Conservation (phyloP, 306 rosid genomes). For the Bauhinia variegata region DNA sequence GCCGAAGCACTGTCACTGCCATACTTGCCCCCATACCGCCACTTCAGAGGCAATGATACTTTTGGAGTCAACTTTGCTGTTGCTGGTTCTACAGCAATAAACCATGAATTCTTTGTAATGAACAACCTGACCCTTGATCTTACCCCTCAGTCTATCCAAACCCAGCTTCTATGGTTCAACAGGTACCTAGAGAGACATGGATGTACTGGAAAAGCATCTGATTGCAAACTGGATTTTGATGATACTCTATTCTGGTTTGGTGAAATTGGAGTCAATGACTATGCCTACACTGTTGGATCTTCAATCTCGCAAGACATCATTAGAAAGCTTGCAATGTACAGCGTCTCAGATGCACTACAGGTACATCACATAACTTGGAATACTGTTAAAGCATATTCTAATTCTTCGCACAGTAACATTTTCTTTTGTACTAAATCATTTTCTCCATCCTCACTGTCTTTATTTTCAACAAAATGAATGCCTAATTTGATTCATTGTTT, state of each 20-base stretch:
- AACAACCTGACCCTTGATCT: constrained; percentile 69
- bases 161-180: constrained; percentile 83
- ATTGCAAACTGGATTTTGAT: constrained; percentile 50
- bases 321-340: constrained; percentile 55
- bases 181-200: constrained; percentile 55
- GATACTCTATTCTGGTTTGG: constrained; percentile 90
- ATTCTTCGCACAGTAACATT: not conserved
- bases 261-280: constrained; percentile 96
- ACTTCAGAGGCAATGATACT: constrained; percentile 39
- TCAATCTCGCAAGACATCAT: constrained; percentile 52
- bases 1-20: constrained; percentile 77
- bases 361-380: constrained; percentile 36
- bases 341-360: constrained; percentile 58
- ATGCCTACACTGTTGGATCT: constrained; percentile 88
- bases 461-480: not conserved
- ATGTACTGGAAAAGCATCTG: constrained; percentile 40
- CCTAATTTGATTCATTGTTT: constrained; percentile 9
- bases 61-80: constrained; percentile 91
- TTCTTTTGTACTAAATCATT: not conserved
- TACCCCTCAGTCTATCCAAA: constrained; percentile 76
- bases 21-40: constrained; percentile 62
- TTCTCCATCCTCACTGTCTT: not conserved
- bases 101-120: constrained; percentile 70
- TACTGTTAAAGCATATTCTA: not conserved
- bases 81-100: constrained; percentile 87